Base-by-base conservation (phyloP, 148 eudicot species). In the Diospyros kaki region DNA sequence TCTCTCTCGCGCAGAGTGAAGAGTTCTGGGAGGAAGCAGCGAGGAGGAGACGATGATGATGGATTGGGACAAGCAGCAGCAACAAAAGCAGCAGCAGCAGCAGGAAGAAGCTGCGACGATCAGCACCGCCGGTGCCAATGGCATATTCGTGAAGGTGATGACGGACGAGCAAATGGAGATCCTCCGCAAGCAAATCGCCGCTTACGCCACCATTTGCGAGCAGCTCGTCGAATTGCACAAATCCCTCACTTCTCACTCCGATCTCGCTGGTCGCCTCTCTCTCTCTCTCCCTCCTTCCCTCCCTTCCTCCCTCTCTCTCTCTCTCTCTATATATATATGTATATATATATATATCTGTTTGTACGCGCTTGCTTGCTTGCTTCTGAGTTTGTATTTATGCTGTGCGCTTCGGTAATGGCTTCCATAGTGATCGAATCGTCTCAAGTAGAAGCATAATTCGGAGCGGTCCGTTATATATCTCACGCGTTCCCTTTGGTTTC, bases 141-240 rank as follows among this genome's bases (percentile, higher is more conserved):
- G 81, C 53, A 80, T 90, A 77, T 89, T 85, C 72, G 94, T 88
- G 51, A 91, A 89, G 63, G 94, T 93, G 40, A 93, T 93, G 98
- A 93, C 96, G 1, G 98, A 93, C 77, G 96, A 93, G 77, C 98
- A 93, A 69, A 87, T 89, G 78, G 94, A 93, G 76, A 84, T 88
- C 40, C 87, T 93, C 0, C 79, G 96, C 2, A 89, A 88, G 66
- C 98, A 93, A 86, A 93, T 93, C 56, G 94, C 98, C 0, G 93
- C 86, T n/a, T 93, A 93, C 75, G 86, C 91, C 53, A 79, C 92
- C 72, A 88, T 93, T 80, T 91, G 96, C 77, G 93, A 93, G n/a
- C 85, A 93, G 44, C 98, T 93, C 78, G 96, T 93, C 64, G 91
- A 89, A 68, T 77, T 89, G 90, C 98, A 91, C 76, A 91, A 88